Evolutionary conservation across 2,329 filamentous ascomycete species (phyloP).

Genomic region (Nannizziopsis barbatae): DNA sequence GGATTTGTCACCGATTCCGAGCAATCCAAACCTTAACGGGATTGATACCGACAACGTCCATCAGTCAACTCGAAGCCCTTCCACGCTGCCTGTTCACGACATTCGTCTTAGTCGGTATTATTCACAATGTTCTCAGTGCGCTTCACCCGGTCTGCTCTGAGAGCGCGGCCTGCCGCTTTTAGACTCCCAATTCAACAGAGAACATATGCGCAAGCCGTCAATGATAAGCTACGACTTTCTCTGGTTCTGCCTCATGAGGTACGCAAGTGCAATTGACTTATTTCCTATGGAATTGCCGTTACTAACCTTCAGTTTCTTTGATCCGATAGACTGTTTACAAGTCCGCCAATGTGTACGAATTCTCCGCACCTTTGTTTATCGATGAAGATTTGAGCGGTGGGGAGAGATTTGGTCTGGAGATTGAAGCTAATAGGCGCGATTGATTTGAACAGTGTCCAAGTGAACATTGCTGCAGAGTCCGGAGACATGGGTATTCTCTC

Average conservation of each 20-base stretch:
- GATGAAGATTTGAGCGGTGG: not conserved
- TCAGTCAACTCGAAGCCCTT: constrained; percentile 8
- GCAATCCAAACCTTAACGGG: constrained; percentile 14
- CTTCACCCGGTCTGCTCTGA: constrained; percentile 78
- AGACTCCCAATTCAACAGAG: constrained; percentile 69
- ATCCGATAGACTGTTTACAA: constrained; percentile 53
- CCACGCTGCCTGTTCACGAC: constrained; percentile 1
- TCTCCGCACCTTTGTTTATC: constrained; percentile 4
- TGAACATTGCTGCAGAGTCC: constrained; percentile 96
- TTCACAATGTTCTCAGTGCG: constrained; percentile 78
- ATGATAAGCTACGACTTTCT: constrained; percentile 97
- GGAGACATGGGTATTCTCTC: constrained; percentile 99
- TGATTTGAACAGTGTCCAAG: constrained; percentile 64
- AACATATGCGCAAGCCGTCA: constrained; percentile 78
- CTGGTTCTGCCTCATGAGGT: constrained; percentile 97
- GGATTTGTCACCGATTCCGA: constrained; percentile 1
- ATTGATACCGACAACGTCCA: constrained; percentile 9
- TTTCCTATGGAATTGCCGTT: not conserved
- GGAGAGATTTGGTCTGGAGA: constrained; percentile 26
- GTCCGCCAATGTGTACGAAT: constrained; percentile 57
- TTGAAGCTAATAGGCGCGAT: constrained; percentile 17
- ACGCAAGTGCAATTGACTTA: constrained; percentile 36
- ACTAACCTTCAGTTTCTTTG: not conserved
- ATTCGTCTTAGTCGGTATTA: constrained; percentile 18
- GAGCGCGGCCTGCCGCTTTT: constrained; percentile 67